phyloP scores from a whole-genome alignment of 768 basidiomycete species.

The Dioszegia hungarica region DNA sequence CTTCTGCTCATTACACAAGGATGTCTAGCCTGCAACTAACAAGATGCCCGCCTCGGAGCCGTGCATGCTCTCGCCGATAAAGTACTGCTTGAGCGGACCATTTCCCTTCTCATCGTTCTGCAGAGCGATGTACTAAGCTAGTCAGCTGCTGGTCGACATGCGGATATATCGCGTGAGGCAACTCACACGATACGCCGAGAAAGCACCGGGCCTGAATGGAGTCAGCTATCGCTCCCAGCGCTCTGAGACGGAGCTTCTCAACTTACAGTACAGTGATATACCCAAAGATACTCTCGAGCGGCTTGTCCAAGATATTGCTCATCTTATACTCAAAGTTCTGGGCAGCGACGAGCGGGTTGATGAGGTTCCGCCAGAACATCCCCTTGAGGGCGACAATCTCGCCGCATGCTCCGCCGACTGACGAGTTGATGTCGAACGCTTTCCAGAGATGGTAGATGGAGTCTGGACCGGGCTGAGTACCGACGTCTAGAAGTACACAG shows the following conservation, averaged over 20 bases:
- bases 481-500: constrained; percentile 87
- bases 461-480: constrained; percentile 80
- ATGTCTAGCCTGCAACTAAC: constrained; percentile 24
- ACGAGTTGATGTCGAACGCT: constrained; percentile 64
- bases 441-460: constrained; percentile 96
- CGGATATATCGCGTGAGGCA: too few species aligned
- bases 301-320: constrained; percentile 85
- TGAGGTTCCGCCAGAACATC: constrained; percentile 69
- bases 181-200: constrained; percentile 69
- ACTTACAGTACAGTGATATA: constrained; percentile 76
- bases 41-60: constrained; percentile 49
- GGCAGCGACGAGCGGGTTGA: constrained; percentile 84
- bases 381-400: constrained; percentile 93
- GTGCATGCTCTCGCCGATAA: constrained; percentile 88
- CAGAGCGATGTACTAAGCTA: constrained; percentile 63
- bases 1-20: background rate
- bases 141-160: too few species aligned
- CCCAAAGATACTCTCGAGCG: constrained; percentile 55
- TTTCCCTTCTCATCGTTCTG: constrained; percentile 78
- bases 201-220: constrained; percentile 66
- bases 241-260: background rate
- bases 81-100: constrained; percentile 91
- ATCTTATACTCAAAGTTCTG: constrained; percentile 93
- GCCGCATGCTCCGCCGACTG: constrained; percentile 93
- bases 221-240: background rate